Conservation (phyloP, 2,329 filamentous ascomycete species). For the Ophiostoma populinum region DNA sequence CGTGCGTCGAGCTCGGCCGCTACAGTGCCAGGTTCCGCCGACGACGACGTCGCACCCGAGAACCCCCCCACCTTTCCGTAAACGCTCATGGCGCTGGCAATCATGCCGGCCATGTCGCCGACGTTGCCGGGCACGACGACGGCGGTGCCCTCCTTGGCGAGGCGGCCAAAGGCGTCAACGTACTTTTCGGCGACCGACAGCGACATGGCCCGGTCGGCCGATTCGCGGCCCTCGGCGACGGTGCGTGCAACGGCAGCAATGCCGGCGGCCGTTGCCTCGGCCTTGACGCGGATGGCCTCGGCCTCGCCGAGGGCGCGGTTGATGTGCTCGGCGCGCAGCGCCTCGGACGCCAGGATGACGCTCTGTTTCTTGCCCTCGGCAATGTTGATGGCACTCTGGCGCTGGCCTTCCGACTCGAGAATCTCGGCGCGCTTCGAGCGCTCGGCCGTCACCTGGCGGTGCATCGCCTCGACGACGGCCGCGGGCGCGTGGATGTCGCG, state of each 20-base stretch:
- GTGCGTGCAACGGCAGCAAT: constrained; percentile 71
- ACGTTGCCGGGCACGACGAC: constrained; percentile 95
- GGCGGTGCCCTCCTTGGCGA: constrained; percentile 89
- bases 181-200: constrained; percentile 93
- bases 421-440: constrained; percentile 96
- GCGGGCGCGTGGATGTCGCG: constrained; percentile 92
- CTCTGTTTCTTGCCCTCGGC: constrained; percentile 95
- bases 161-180: constrained; percentile 73
- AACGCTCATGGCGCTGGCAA: constrained; percentile 85
- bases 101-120: constrained; percentile 91
- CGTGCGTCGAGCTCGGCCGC: constrained; percentile 5
- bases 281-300: constrained; percentile 75
- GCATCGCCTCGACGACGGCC: constrained; percentile 92
- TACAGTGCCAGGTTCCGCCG: constrained; percentile 7
- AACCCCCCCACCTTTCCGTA: constrained; percentile 71
- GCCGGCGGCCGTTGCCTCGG: constrained; percentile 67
- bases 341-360: constrained; percentile 90
- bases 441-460: constrained; percentile 93
- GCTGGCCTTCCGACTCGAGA: constrained; percentile 87
- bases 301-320: constrained; percentile 87
- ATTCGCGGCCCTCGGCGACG: constrained; percentile 54
- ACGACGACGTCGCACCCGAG: constrained; percentile 3
- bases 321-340: constrained; percentile 75
- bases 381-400: constrained; percentile 96
- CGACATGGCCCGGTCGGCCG: constrained; percentile 71